Base-by-base conservation (phyloP, 495 filamentous ascomycete species). In the Neurospora tetrasperma region DNA sequence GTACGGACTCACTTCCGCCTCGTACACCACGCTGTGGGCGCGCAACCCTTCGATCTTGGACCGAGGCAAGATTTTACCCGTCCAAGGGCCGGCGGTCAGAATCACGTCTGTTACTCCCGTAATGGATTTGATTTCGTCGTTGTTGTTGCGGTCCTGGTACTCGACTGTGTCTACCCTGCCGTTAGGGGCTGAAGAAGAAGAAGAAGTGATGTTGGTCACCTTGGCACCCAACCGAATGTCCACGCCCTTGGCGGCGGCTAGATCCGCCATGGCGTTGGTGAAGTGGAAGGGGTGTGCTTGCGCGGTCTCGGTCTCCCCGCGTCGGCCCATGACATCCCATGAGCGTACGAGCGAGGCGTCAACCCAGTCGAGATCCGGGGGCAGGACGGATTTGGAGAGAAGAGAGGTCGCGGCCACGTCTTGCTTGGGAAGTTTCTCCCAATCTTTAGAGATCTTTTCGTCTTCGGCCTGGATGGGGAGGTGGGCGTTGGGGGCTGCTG, bases 201-300 rank as follows among this genome's bases (percentile, higher is more conserved):
- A 40, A 1, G 39, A 86, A 72, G 88, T 86, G 74, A 86, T 81
- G 62, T 78, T 80, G 18, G 80, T 93, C 5, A 85, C 84, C 71
- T 80, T 82, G 10, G 87, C 86, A 12, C 92, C 91, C 41, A 92
- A 75, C 35, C 90, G 84, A 71, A 98, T 88, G 62, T 91, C 87
- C 35, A 88, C 90, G 10, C 95, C 95, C 73, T 86, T 88, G 72
- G 94, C 89, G 73, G 87, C 85, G 10, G 95, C 94, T 20, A 99
- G 85, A 44, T 88, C 86, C 12, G 93, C 93, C 79, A 99, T 96
- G 4, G 92, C 86, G 0, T 89, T 97, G 4, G 95, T 99, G 76
- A 99, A 98, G 31, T 92, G 89, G 77, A 92, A 94, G 2, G 96
- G 96, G 80, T 98, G 96, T 7, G 98, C 96, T 79, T 98, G 96